A percentile compares a stretch with the other conserved stretches of the same genome.
These are phyloP conservation scores for Mitragyna speciosa DNA, from an alignment of 257 asterid species.

Conservation along the genomic window DNA sequence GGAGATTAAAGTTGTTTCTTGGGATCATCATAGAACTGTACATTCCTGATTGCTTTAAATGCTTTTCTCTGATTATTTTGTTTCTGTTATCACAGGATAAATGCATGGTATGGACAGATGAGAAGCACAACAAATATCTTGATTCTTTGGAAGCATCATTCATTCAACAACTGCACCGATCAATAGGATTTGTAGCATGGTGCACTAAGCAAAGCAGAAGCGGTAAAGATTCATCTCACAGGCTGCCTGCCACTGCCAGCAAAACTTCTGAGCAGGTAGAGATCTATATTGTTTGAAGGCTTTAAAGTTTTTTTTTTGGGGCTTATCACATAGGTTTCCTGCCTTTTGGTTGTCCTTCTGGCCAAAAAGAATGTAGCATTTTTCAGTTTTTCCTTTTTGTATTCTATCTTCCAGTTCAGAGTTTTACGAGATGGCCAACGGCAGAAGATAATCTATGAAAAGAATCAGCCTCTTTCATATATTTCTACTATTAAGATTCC, in stretches of 20 bases:
- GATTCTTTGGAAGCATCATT: slow-evolving; percentile 68
- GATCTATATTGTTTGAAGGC: slow-evolving; percentile 1
- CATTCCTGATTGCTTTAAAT: not conserved
- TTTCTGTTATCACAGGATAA: slow-evolving; percentile 42
- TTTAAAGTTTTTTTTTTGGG: not conserved
- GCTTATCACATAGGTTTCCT: not conserved
- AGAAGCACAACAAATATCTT: slow-evolving; percentile 66
- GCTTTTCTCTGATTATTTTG: slow-evolving; percentile 11
- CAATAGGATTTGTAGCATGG: slow-evolving; percentile 35
- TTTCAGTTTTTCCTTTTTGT: slow-evolving; percentile 10
- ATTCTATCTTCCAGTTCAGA: slow-evolving; percentile 19
- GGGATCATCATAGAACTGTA: not conserved
- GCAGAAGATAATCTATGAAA: slow-evolving; percentile 34
- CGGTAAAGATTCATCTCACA: slow-evolving; percentile 19
- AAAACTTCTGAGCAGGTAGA: slow-evolving; percentile 52
- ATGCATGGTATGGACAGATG: slow-evolving; percentile 61
- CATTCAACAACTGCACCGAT: slow-evolving; percentile 57
- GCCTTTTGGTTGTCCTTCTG: not conserved
- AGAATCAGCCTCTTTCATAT: slow-evolving; percentile 27
- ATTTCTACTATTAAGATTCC: slow-evolving; percentile 31
- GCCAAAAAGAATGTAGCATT: not conserved
- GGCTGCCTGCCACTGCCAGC: slow-evolving; percentile 21
- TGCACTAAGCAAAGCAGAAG: slow-evolving; percentile 30
- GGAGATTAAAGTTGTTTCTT: not conserved
- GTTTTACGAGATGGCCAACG: slow-evolving; percentile 34